Base-by-base conservation (phyloP, 176 grass and related monocot genomes). In the Cocos nucifera region DNA sequence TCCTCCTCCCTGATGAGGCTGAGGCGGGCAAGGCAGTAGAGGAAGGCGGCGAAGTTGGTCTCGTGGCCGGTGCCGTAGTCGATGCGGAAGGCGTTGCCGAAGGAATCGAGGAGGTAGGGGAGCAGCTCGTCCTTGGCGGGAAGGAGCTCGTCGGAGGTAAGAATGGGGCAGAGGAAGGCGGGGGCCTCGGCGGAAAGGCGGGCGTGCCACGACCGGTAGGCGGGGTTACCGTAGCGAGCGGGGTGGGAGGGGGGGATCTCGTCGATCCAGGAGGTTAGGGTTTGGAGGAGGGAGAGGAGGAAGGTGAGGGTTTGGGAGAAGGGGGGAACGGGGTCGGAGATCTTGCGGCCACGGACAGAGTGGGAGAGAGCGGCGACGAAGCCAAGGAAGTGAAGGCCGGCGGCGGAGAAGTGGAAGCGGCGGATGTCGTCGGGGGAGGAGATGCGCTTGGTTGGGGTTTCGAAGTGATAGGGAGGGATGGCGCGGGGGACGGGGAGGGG, bases 81-180 rank as follows among this genome's bases (percentile, higher is more conserved):
- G 57, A 90, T 96, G 68, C 92, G 69, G 67, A 75, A 61, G 55
- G 81, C 79, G 72, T 98, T 98, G 51, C 93, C 93, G 75, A 88
- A 88, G 62, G 93, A 98, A 15, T 98, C 93, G 17, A 92, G 81
- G 54, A 98, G 83, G 82, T 92, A 98, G 1, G 88, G 93, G 12
- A 79, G 66, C 2, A 92, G 79, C 67, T 98, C 93, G 57, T 73
- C 64, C 19, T 78, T 78, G 4, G 84, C 84, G 17, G 70, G 63
- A 3, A 26, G 62, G 17, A 95, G 73, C 26, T 69, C 80, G 0
- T 75, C 61, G 3, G 78, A 55, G 16, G 84, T 68, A 51, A 81
- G 60, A 18, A 53, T 32, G 52, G 75, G 70, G 3, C 67, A 50
- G 63, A 98, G 67, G 8, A 88, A 73, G 48, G 62, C 71, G 16